These are phyloP conservation scores for Lepidium sativum DNA, from an alignment of 345 rosid genomes.

Conservation along the genomic window DNA sequence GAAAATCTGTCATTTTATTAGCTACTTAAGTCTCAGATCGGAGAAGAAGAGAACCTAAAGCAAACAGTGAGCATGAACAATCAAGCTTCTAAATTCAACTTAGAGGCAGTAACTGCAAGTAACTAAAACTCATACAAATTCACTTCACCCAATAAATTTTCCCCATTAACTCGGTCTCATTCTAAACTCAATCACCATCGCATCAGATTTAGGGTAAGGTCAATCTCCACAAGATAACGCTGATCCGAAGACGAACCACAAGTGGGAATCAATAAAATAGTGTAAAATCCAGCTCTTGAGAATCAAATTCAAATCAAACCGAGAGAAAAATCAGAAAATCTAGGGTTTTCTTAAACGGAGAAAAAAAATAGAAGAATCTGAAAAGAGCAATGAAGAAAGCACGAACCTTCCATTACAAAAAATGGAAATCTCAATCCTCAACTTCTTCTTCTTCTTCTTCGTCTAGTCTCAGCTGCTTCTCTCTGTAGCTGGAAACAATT, in stretches of 20 bases:
- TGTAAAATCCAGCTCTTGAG: not conserved
- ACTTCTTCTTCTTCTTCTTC: no score
- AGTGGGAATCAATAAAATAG: not conserved
- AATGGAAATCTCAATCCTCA: no score
- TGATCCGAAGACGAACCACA: not conserved
- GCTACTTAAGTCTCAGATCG: not conserved
- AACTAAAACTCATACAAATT: not conserved
- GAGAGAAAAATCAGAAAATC: not conserved
- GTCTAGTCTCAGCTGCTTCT: no score
- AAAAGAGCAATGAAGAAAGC: not conserved
- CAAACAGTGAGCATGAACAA: not conserved
- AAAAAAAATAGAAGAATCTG: not conserved
- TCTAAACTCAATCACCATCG: not conserved
- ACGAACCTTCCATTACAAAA: slow-evolving; percentile 27
- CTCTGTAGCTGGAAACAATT: not conserved
- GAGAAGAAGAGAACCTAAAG: no score
- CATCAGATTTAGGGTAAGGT: slow-evolving; percentile 11
- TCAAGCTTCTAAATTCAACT: slow-evolving; percentile 1
- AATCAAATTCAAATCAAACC: slow-evolving; percentile 1
- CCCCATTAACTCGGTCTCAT: not conserved
- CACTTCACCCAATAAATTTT: not conserved
- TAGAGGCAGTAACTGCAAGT: not conserved
- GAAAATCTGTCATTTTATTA: not conserved
- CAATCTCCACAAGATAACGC: slow-evolving; percentile 3
- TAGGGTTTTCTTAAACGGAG: slow-evolving; percentile 15